A percentile compares a stretch with the other conserved stretches of the same genome.
These are phyloP conservation scores for Alternaria sp. DNA, from an alignment of 2,329 filamentous ascomycete species.

Conservation along the genomic window DNA sequence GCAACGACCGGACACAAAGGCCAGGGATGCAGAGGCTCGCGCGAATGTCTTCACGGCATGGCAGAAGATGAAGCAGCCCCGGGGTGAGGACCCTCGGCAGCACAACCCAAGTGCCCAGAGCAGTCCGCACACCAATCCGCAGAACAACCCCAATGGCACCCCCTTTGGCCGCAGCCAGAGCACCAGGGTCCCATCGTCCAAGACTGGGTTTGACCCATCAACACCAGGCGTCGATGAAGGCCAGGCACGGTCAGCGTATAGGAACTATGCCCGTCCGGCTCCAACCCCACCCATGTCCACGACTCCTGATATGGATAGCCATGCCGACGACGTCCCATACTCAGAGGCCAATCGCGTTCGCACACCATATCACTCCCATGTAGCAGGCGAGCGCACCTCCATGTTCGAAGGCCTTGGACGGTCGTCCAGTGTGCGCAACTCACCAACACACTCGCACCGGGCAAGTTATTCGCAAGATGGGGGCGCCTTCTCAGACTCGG, in stretches of 20 bases:
- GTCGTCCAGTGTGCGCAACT: slow-evolving; percentile 61
- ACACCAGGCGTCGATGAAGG: slow-evolving; percentile 65
- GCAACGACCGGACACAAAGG: slow-evolving; percentile 36
- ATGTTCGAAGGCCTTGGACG: slow-evolving; percentile 60
- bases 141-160: slow-evolving; percentile 45
- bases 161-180: slow-evolving; percentile 49
- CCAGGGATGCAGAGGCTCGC: slow-evolving; percentile 48
- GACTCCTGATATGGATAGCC: slow-evolving; percentile 28
- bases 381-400: slow-evolving; percentile 63
- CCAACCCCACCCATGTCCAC: slow-evolving; percentile 35
- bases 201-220: slow-evolving; percentile 64
- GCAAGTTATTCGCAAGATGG: slow-evolving; percentile 29
- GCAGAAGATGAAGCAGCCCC: slow-evolving; percentile 56
- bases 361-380: slow-evolving; percentile 59
- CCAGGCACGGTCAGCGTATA: slow-evolving; percentile 61
- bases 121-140: slow-evolving; percentile 9
- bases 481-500: slow-evolving; percentile 41
- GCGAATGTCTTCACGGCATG: slow-evolving; percentile 56
- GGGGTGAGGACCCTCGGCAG: slow-evolving; percentile 35
- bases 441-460: slow-evolving; percentile 44
- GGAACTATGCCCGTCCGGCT: slow-evolving; percentile 43
- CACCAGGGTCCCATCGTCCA: slow-evolving; percentile 57
- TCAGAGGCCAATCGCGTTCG: slow-evolving; percentile 57
- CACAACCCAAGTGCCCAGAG: slow-evolving; percentile 21
- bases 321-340: slow-evolving; percentile 43